Conservation (phyloP, 2,329 filamentous ascomycete species). For the Raffaelea arxii region DNA sequence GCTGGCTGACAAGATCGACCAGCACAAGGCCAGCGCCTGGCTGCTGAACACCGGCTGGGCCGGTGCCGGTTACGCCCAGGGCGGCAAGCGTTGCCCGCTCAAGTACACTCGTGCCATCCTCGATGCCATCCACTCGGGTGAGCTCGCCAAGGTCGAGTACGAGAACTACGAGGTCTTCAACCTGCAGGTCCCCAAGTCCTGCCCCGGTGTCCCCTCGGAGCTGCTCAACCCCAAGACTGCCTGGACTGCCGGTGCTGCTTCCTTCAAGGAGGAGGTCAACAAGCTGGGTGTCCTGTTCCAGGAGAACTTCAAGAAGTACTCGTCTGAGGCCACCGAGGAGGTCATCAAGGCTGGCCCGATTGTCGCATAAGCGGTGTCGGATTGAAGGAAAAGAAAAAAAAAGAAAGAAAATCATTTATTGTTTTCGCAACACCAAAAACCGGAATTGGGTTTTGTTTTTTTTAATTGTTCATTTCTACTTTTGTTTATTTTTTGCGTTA, state of each 20-base stretch:
- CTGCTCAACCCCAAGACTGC: conserved; percentile 89
- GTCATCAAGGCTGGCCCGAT: conserved; percentile 59
- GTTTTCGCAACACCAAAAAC: no score
- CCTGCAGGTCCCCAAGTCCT: conserved; percentile 86
- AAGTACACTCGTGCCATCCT: conserved; percentile 99
- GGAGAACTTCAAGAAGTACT: conserved; percentile 97
- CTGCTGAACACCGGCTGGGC: conserved; percentile 98
- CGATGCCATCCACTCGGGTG: conserved; percentile 93
- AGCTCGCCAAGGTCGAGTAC: conserved; percentile 86
- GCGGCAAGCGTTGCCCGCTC: conserved; percentile 92
- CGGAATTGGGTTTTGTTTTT: not conserved
- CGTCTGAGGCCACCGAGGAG: conserved; percentile 69
- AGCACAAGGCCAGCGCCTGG: conserved; percentile 95
- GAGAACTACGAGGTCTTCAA: conserved; percentile 97
- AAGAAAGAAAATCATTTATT: not conserved
- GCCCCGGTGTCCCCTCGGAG: conserved; percentile 80
- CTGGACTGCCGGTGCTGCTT: conserved; percentile 74
- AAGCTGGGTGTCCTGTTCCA: conserved; percentile 86
- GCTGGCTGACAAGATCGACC: conserved; percentile 94
- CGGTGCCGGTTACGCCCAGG: conserved; percentile 80
- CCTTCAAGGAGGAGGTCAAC: conserved; percentile 78
- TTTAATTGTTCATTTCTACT: not conserved
- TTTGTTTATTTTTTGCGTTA: not conserved
- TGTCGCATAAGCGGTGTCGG: conserved; percentile 15
- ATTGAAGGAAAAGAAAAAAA: not conserved